Percentiles rank a stretch among this genome's conserved stretches.
Conservation (phyloP, 352 stramenopile species). For the Thraustochytrium striatum region DNA sequence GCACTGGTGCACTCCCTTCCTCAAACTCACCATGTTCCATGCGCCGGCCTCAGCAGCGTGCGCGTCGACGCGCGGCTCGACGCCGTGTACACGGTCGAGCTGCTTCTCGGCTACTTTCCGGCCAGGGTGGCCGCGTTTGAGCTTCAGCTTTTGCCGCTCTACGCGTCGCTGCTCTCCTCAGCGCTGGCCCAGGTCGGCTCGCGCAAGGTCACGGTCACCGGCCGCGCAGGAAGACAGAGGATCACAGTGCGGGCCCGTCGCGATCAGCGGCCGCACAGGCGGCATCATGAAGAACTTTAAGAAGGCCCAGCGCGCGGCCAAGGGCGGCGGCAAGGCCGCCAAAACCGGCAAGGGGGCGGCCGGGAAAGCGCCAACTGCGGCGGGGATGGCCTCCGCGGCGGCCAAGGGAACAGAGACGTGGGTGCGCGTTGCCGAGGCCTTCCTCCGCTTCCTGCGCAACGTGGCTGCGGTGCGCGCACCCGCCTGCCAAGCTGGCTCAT, state of each 20-base stretch:
- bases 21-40: constrained; percentile 35
- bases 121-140: background rate
- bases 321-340: background rate
- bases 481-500: no score
- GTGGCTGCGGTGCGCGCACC: no score
- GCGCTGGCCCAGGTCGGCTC: background rate
- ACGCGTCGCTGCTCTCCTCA: background rate
- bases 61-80: constrained; percentile 15
- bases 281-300: background rate
- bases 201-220: background rate
- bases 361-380: no score
- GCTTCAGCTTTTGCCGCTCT: background rate
- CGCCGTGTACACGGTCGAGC: no score
- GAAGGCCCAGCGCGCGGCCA: background rate
- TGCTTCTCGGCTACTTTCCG: background rate
- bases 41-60: constrained; percentile 24
- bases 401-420: no score
- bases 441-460: no score
- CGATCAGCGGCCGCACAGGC: background rate
- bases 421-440: no score
- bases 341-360: no score
- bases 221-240: background rate
- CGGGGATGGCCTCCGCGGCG: no score
- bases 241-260: background rate
- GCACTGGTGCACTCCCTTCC: constrained; percentile 20